These are phyloP conservation scores for Alternaria conjuncta DNA, from an alignment of 2,329 filamentous ascomycete genomes.

Conservation along the genomic window DNA sequence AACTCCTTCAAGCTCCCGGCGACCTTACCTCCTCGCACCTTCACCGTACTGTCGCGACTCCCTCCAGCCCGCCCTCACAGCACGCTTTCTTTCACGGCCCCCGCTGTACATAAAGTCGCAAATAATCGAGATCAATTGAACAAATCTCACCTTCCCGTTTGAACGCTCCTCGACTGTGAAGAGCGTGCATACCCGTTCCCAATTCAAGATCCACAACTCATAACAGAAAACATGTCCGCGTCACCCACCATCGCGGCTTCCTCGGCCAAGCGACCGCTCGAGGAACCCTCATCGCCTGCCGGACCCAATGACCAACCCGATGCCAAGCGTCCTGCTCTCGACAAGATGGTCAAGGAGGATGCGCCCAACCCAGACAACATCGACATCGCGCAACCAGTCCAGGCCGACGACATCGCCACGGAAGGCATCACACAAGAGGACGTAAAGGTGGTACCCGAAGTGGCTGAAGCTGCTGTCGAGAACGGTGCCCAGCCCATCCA, in stretches of 20 bases:
- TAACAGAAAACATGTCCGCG: conserved; percentile 52
- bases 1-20: conserved; percentile 41
- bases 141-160: conserved; percentile 37
- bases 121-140: conserved; percentile 51
- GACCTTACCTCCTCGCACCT: conserved; percentile 42
- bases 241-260: conserved; percentile 59
- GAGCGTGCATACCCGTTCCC: conserved; percentile 25
- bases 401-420: conserved; percentile 41
- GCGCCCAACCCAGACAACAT: conserved; percentile 57
- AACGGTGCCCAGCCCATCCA: conserved; percentile 67
- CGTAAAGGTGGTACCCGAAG: conserved; percentile 29
- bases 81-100: conserved; percentile 89
- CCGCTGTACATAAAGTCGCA: conserved; percentile 68
- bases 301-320: conserved; percentile 92
- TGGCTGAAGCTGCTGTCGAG: conserved; percentile 41
- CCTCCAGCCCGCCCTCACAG: conserved; percentile 65
- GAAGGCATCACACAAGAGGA: conserved; percentile 42
- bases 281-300: conserved; percentile 95
- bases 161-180: conserved; percentile 41
- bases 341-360: conserved; percentile 82
- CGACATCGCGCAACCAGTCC: conserved; percentile 43
- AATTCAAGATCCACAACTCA: conserved; percentile 28
- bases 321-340: conserved; percentile 93
- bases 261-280: conserved; percentile 89
- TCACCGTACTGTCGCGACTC: conserved; percentile 39